Evolutionary conservation across 176 grass and related monocot species (phyloP).

Genomic region (Guadua angustifolia): DNA sequence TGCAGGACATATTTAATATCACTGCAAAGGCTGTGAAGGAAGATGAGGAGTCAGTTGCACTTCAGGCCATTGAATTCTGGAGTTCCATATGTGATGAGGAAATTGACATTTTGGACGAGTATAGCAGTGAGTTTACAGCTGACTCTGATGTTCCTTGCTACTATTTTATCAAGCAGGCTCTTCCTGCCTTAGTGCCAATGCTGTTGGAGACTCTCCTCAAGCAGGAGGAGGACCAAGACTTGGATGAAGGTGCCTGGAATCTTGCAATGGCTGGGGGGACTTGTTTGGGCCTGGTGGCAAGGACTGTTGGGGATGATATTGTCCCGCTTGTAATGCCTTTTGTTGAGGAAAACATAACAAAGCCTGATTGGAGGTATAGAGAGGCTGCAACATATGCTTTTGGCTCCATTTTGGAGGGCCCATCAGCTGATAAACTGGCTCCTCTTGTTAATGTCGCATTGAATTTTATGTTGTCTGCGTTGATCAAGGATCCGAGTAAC

Average conservation of each 20-base stretch:
- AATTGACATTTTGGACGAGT: slow-evolving; percentile 89
- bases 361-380: slow-evolving; percentile 77
- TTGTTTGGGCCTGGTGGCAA: slow-evolving; percentile 82
- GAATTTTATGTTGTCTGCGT: slow-evolving; percentile 77
- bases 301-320: slow-evolving; percentile 91
- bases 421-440: slow-evolving; percentile 77
- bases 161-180: slow-evolving; percentile 85
- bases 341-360: slow-evolving; percentile 87
- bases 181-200: slow-evolving; percentile 80
- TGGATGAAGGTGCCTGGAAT: slow-evolving; percentile 91
- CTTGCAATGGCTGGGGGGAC: slow-evolving; percentile 95
- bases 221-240: slow-evolving; percentile 91
- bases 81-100: slow-evolving; percentile 93
- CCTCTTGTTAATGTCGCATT: slow-evolving; percentile 77
- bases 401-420: slow-evolving; percentile 87
- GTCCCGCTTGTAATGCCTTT: slow-evolving; percentile 95
- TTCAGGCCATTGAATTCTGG: slow-evolving; percentile 94
- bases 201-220: slow-evolving; percentile 83
- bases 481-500: slow-evolving; percentile 79
- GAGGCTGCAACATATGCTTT: slow-evolving; percentile 91
- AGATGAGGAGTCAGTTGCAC: slow-evolving; percentile 89
- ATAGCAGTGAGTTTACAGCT: slow-evolving; percentile 76
- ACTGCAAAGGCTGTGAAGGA: slow-evolving; percentile 83
- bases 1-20: slow-evolving; percentile 84
- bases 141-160: slow-evolving; percentile 80